A percentile compares a stretch with the other conserved stretches of the same genome.
Evolutionary conservation across 768 basidiomycete genomes (phyloP).

Genomic region (Termitomyces eurrhizus): DNA sequence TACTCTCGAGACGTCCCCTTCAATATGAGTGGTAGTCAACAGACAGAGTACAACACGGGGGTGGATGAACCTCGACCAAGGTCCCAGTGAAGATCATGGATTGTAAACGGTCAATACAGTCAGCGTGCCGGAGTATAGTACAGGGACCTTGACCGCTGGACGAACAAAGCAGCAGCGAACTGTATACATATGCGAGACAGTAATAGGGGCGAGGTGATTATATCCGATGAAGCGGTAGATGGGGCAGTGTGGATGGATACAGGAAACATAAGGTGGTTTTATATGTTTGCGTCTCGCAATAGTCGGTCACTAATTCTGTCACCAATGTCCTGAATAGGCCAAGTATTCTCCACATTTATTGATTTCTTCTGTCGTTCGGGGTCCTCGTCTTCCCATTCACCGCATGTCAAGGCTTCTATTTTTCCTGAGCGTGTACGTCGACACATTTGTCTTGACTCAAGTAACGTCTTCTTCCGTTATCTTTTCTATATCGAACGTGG

Average conservation of each 20-base stretch:
- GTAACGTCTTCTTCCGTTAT: no score
- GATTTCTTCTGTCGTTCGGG: background rate
- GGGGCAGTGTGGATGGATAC: background rate
- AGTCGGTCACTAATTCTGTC: background rate
- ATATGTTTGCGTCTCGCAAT: background rate
- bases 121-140: background rate
- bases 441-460: background rate
- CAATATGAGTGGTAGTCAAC: background rate
- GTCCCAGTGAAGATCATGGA: background rate
- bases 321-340: background rate
- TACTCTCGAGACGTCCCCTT: background rate
- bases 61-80: conserved; percentile 2
- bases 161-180: background rate
- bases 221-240: background rate
- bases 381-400: background rate
- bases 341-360: background rate
- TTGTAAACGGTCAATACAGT: background rate
- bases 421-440: background rate
- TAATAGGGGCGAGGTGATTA: background rate
- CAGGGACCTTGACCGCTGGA: background rate
- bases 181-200: no score
- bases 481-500: background rate
- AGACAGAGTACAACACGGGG: conserved; percentile 6
- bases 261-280: background rate
- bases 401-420: background rate